Evolutionary conservation across 768 basidiomycete genomes (phyloP), one percentile per base, ranked within the genome.

Genomic region (Imleria badia): DNA sequence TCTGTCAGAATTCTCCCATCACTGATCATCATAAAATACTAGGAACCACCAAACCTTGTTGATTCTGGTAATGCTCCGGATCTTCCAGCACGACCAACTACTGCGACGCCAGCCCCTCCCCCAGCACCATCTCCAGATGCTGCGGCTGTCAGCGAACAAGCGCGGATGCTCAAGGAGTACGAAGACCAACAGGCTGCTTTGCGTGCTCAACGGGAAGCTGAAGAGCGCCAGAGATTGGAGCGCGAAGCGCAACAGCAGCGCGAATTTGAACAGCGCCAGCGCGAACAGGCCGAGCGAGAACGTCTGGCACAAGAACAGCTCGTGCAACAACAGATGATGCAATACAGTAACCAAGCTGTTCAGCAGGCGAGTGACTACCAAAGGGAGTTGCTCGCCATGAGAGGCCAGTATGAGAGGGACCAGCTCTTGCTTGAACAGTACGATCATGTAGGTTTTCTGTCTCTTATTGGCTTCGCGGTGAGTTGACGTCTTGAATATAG

Each of bases 371-470:
- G 82, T 50, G 94, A 98, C 56, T 80, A 95, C 41, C 94, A 99
- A 71, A 80, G 91, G 48, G 89, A 98, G 70, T 76, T 98, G 45
- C 81, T 98, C 45, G 91, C 82, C 11, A 90, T 98, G 89, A 79
- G 94, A 44, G 94, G 97, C 0, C 97, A 98, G 68, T 99, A 94
- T 68, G 97, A 99, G 73, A 84, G 97, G 13, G 96, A 99, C 65
- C 97, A 99, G 69, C 88, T 99, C 61, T 84, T 99, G 72, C 78
- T 99, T 50, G 96, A 98, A 71, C 94, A 98, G 64, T 99, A 99
- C 65, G 97, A 99, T 68, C 82, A 89, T 39, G 94, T 96, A 72
- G 3, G 60, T 41, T 19, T 39, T 29, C n/a, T 55, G 36, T 42
- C 20, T 44, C 36, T 52, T n/a, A 38, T 20, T 58, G 13, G 6